Evolutionary conservation across 257 asterid genomes (phyloP).

Genomic region (Nicotiana otophora): DNA sequence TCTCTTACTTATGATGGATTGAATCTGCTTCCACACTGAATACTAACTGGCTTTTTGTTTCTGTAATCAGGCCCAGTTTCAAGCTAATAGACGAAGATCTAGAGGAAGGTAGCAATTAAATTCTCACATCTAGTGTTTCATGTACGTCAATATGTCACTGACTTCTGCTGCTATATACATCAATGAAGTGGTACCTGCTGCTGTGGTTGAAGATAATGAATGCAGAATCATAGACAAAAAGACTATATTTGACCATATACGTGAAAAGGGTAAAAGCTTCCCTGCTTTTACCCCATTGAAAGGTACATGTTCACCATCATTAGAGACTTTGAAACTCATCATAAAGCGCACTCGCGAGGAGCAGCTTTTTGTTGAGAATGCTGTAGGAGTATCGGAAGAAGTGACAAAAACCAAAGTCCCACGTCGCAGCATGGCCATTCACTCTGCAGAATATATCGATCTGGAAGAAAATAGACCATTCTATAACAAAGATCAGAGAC

Average conservation of each 20-base stretch:
- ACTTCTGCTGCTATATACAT: constrained; percentile 14
- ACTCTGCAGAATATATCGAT: constrained; percentile 23
- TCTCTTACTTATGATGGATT: not conserved
- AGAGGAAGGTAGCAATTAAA: constrained; percentile 47
- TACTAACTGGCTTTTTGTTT: constrained; percentile 20
- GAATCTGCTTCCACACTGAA: not conserved
- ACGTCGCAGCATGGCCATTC: constrained; percentile 16
- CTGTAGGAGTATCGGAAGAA: constrained; percentile 36
- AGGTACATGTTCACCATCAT: constrained; percentile 46
- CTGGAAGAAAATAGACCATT: constrained; percentile 20
- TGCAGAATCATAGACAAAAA: constrained; percentile 63
- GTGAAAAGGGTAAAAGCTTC: constrained; percentile 65
- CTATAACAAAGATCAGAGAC: constrained; percentile 19
- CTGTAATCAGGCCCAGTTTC: constrained; percentile 76
- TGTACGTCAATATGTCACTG: constrained; percentile 14
- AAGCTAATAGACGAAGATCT: constrained; percentile 66
- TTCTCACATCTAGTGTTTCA: constrained; percentile 17
- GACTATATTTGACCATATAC: constrained; percentile 81
- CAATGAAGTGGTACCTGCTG: constrained; percentile 34
- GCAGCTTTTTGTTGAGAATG: constrained; percentile 44
- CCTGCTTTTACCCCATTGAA: constrained; percentile 47
- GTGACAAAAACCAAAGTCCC: constrained; percentile 23
- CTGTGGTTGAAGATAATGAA: constrained; percentile 52
- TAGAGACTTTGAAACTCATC: constrained; percentile 58
- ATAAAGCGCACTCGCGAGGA: constrained; percentile 75